Conservation (phyloP, 2,329 filamentous ascomycete species). For the Penicillium vulpinum region DNA sequence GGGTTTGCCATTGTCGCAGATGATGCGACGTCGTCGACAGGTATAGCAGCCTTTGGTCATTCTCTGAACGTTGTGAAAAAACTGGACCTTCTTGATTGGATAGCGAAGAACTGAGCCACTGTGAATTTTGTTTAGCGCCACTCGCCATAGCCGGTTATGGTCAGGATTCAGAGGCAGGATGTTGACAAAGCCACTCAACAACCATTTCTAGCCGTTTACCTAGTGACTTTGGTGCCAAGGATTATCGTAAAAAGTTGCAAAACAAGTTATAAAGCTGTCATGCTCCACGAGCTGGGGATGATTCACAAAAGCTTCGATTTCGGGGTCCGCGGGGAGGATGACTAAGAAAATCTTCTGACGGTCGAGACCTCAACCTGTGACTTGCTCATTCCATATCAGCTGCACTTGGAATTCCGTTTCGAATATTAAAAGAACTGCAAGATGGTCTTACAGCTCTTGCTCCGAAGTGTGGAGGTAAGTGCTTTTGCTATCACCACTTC, state of each 20-base stretch:
- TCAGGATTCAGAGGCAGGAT: conserved; percentile 11
- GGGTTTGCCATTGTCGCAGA: conserved; percentile 45
- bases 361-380: background rate
- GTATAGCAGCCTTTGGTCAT: conserved; percentile 48
- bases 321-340: background rate
- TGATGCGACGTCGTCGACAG: conserved; percentile 46
- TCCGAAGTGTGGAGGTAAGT: conserved; percentile 39
- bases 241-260: background rate
- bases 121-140: conserved; percentile 14
- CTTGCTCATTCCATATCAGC: background rate
- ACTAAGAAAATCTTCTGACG: background rate
- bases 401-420: background rate
- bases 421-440: conserved; percentile 5
- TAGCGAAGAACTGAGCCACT: conserved; percentile 17
- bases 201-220: conserved; percentile 13
- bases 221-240: background rate
- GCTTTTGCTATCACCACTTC: background rate
- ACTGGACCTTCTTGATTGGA: conserved; percentile 8
- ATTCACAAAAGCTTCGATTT: conserved; percentile 5
- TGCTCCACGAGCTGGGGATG: background rate
- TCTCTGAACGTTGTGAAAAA: conserved; percentile 10
- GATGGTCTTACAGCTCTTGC: conserved; percentile 32
- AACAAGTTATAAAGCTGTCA: background rate
- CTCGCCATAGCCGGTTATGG: conserved; percentile 23
- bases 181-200: conserved; percentile 6